Percentiles rank a stretch among this genome's conserved stretches.
phyloP scores from a whole-genome alignment of 2,329 filamentous ascomycete species.

The Didymella lethalis region DNA sequence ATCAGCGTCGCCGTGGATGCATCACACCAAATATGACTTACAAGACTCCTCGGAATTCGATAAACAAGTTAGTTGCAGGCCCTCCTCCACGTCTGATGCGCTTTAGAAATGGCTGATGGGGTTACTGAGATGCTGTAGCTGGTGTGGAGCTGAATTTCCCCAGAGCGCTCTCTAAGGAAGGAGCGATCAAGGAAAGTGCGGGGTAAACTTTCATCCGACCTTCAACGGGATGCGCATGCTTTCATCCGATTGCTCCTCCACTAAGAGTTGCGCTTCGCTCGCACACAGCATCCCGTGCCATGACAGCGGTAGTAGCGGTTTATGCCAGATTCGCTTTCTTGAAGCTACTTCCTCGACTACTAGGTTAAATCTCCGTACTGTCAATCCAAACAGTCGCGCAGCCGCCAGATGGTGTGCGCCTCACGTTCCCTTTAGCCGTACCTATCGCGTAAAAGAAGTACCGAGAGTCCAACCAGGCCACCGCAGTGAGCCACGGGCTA shows the following conservation, averaged over 20 bases:
- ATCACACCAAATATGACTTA: neutral
- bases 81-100: conserved; percentile 1
- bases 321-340: conserved; percentile 1
- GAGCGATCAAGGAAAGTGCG: conserved; percentile 5
- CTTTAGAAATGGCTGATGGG: conserved; percentile 9
- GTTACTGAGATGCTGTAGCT: conserved; percentile 11
- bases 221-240: conserved; percentile 1
- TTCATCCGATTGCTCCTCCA: conserved; percentile 5
- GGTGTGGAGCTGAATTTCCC: conserved; percentile 12
- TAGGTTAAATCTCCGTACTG: conserved; percentile 4
- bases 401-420: conserved; percentile 8
- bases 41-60: neutral
- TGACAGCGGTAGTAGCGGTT: conserved; percentile 9
- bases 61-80: neutral
- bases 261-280: conserved; percentile 13
- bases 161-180: conserved; percentile 7
- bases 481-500: conserved; percentile 4
- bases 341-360: neutral
- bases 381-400: neutral
- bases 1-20: conserved; percentile 4
- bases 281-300: conserved; percentile 13
- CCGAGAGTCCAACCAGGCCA: neutral
- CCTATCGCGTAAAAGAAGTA: conserved; percentile 17
- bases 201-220: conserved; percentile 24
- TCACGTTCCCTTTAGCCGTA: conserved; percentile 15